These are phyloP conservation scores for Neurospora tetraspora DNA, from an alignment of 495 filamentous ascomycete genomes.

Conservation along the genomic window DNA sequence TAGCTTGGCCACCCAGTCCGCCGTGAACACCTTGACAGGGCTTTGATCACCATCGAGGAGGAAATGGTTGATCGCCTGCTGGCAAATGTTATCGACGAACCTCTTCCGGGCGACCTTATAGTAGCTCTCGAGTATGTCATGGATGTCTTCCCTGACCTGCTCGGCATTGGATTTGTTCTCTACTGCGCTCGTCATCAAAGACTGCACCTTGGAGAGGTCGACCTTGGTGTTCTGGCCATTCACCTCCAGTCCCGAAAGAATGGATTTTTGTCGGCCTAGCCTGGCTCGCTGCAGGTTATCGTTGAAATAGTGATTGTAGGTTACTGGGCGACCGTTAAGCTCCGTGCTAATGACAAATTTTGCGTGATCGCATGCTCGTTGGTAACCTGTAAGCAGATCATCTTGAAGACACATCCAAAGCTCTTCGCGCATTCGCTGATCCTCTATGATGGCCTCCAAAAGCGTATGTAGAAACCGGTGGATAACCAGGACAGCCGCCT, in stretches of 20 bases:
- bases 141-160: conserved; percentile 40
- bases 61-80: conserved; percentile 25
- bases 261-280: conserved; percentile 12
- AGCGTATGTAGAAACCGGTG: conserved; percentile 36
- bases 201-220: not conserved
- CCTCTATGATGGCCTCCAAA: conserved; percentile 26
- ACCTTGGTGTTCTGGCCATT: not conserved
- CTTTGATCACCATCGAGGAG: conserved; percentile 21
- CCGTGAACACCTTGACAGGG: conserved; percentile 21
- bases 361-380: conserved; percentile 29
- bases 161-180: conserved; percentile 36
- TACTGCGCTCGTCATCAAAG: not conserved
- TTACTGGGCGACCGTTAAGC: conserved; percentile 33
- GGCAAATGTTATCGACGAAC: conserved; percentile 47
- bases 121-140: conserved; percentile 49
- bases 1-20: conserved; percentile 19
- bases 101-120: conserved; percentile 48
- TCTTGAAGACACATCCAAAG: conserved; percentile 36
- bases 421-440: conserved; percentile 27
- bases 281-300: conserved; percentile 34
- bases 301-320: conserved; percentile 45
- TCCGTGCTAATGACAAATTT: conserved; percentile 42
- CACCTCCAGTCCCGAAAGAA: not conserved
- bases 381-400: conserved; percentile 33
- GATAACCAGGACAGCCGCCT: conserved; percentile 32